Base-by-base conservation (phyloP, 352 stramenopile genomes). In the Phytophthora tentaculata region DNA sequence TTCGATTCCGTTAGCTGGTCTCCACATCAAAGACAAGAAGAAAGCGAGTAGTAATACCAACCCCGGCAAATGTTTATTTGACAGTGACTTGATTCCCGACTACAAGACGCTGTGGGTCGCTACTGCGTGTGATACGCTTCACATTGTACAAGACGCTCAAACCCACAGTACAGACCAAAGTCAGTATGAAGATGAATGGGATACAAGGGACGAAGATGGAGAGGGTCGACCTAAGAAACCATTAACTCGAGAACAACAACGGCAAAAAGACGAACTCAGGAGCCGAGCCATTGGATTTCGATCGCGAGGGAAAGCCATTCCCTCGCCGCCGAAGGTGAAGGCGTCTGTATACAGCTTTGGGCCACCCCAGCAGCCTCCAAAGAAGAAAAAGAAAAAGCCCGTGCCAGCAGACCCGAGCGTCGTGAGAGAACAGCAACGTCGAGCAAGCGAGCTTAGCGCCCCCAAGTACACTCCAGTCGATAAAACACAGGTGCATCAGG, bases 381-480 rank as follows among this genome's bases (percentile, higher is more conserved):
- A 73, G 13, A 83, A 71, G 50, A 80, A 81, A 23, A 59, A 65
- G 17, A 76, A 80, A 48, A 90, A 81, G 32, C 67, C 47, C 6
- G 4, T 66, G 23, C 57, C 69, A 0, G 64, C 48, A 58, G 76
- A 90, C 41, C 68, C 68, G 6, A 76, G 62, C 9, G 49, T 85
- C 1, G 71, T 84, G 29, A 71, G 82, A 52, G 55, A 85, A 19
- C 86, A 95, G 16, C 72, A 86, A 44, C 80, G 77, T 24, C 73
- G 81, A 22, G 72, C 83, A 0, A 91, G 69, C 26, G 72, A 88
- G 56, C 66, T 95, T 12, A 93, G 84, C 49, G 84, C 84, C 1
- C 83, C 86, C 0, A 90, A 89, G 44, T 67, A 89, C 44, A 69
- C 84, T 13, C 76, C 83, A 2, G 76, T 91, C 9, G 83, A 95